Conservation (phyloP, 139 green algal species). For the Coelastrella sp. region DNA sequence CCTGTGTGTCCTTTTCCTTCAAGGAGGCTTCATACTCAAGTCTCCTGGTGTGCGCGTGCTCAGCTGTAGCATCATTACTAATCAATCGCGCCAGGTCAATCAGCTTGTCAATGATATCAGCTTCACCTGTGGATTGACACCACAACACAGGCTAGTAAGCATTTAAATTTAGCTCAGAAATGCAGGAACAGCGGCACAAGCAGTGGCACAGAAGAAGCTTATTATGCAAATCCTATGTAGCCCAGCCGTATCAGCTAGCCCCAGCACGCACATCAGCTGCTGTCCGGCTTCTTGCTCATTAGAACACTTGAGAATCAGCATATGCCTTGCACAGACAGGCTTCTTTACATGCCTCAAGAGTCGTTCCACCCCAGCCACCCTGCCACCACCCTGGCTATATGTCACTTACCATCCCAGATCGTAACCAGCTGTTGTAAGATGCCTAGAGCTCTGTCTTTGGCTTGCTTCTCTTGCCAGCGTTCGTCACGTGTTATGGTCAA, state of each 20-base stretch:
- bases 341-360: no score
- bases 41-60: not conserved
- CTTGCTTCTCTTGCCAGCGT: constrained; percentile 46
- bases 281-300: no score
- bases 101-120: constrained; percentile 6
- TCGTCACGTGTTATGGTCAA: constrained; percentile 72
- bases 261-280: no score
- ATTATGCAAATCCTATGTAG: not conserved
- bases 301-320: not conserved
- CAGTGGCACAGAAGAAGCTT: not conserved
- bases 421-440: constrained; percentile 29
- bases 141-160: not conserved
- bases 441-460: constrained; percentile 39
- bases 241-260: no score
- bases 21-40: not conserved
- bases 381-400: no score
- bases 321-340: not conserved
- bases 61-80: not conserved
- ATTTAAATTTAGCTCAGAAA: no score
- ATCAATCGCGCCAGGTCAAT: constrained; percentile 6
- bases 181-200: no score
- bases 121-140: constrained; percentile 4
- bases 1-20: not conserved
- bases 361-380: no score
- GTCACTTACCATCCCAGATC: constrained; percentile 37